These are phyloP conservation scores for Saccharomyces cerevisiae DNA, from an alignment of 805 yeast species.

Conservation along the genomic window DNA sequence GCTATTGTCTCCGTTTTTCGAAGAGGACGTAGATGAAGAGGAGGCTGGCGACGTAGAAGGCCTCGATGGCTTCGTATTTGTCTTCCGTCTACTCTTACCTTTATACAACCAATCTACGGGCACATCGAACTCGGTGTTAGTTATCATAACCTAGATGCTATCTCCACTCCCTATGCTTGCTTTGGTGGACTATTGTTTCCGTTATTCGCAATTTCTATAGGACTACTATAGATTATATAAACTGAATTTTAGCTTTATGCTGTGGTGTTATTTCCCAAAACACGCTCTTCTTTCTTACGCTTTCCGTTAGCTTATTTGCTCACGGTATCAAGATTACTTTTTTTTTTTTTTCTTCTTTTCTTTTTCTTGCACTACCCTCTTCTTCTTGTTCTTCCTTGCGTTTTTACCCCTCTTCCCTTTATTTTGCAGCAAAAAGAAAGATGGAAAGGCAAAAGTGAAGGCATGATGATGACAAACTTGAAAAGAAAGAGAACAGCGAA, in stretches of 20 bases:
- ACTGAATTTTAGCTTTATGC: not conserved
- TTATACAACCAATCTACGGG: conserved; percentile 81
- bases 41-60: not conserved
- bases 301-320: not conserved
- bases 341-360: not conserved
- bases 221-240: not conserved
- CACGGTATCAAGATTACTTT: not conserved
- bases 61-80: conserved; percentile 1
- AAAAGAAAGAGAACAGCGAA: not conserved
- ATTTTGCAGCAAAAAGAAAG: not conserved
- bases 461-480: not conserved
- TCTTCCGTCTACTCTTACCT: conserved; percentile 41
- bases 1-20: not conserved
- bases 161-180: conserved; percentile 4
- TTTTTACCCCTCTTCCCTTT: not conserved
- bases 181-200: not conserved
- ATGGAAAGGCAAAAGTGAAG: not conserved
- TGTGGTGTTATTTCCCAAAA: not conserved
- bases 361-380: not conserved
- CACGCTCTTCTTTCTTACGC: not conserved
- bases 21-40: not conserved
- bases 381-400: not conserved
- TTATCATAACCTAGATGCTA: not conserved
- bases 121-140: conserved; percentile 34
- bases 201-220: not conserved